Conservation (phyloP, 1,284 basidiomycete species). For the Kwoniella shivajii region DNA sequence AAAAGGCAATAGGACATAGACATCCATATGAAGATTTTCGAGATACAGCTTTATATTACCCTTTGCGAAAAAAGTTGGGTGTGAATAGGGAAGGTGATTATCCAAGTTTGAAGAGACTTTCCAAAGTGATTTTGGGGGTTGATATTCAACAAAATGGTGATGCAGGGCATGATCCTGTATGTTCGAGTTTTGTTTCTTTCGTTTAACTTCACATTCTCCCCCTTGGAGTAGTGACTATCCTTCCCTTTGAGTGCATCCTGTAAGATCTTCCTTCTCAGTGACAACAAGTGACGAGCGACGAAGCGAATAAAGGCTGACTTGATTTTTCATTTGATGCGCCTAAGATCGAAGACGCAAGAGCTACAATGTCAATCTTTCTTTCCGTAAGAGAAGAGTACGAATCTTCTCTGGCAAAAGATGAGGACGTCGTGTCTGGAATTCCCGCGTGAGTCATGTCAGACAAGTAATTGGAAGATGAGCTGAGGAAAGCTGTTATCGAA, state of each 20-base stretch:
- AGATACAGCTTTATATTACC: slow-evolving; percentile 59
- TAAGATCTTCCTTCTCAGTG: not conserved
- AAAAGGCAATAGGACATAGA: slow-evolving; percentile 55
- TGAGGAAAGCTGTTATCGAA: not conserved
- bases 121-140: slow-evolving; percentile 54
- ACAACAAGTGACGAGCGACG: not conserved
- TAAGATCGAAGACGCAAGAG: slow-evolving; percentile 47
- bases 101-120: slow-evolving; percentile 56
- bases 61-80: slow-evolving; percentile 46
- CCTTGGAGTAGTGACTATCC: too few relatives aligned
- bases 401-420: slow-evolving; percentile 21
- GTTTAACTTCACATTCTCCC: not conserved
- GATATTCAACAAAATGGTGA: slow-evolving; percentile 54
- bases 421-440: slow-evolving; percentile 39
- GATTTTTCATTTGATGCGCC: not conserved
- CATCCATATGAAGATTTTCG: slow-evolving; percentile 57
- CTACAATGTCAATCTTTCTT: slow-evolving; percentile 45
- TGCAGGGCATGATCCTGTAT: slow-evolving; percentile 51
- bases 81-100: slow-evolving; percentile 45
- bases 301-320: too few relatives aligned
- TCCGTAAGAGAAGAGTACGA: slow-evolving; percentile 43
- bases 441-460: slow-evolving; percentile 23
- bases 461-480: not conserved
- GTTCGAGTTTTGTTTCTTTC: slow-evolving; percentile 10
- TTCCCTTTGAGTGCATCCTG: too few relatives aligned